Conservation (phyloP, 2,329 filamentous ascomycete genomes). For the Nothophoma quercina region DNA sequence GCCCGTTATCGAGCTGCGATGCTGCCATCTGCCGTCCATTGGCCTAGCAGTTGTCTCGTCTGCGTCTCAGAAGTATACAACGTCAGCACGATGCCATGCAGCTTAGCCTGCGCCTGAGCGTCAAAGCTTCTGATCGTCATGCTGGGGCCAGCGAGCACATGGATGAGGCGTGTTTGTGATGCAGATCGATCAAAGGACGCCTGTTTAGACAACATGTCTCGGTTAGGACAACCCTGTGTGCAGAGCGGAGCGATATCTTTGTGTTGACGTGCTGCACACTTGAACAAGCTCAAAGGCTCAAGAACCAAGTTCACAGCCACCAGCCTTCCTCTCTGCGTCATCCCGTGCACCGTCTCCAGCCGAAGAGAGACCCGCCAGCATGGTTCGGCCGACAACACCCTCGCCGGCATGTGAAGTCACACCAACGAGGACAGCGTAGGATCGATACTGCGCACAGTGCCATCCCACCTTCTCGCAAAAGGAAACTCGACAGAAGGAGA, state of each 20-base stretch:
- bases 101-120: slow-evolving; percentile 25
- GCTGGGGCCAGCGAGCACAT: slow-evolving; percentile 28
- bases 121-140: slow-evolving; percentile 39
- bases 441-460: slow-evolving; percentile 8
- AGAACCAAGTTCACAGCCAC: slow-evolving; percentile 1
- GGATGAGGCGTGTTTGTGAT: slow-evolving; percentile 20
- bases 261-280: slow-evolving; percentile 1
- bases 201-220: slow-evolving; percentile 6
- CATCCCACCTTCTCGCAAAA: slow-evolving; percentile 4
- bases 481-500: slow-evolving; percentile 3
- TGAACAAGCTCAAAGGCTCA: not conserved
- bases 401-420: slow-evolving; percentile 14
- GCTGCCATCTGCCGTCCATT: slow-evolving; percentile 25
- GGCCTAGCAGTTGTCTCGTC: slow-evolving; percentile 40
- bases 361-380: slow-evolving; percentile 13
- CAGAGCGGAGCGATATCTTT: not conserved
- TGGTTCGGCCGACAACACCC: slow-evolving; percentile 7
- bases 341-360: slow-evolving; percentile 15
- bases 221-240: slow-evolving; percentile 1
- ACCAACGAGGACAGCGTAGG: slow-evolving; percentile 19
- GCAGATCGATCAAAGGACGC: slow-evolving; percentile 32
- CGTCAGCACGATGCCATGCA: slow-evolving; percentile 38
- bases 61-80: slow-evolving; percentile 41
- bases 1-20: slow-evolving; percentile 19
- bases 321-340: slow-evolving; percentile 11